Base-by-base conservation (phyloP, 1,284 basidiomycete genomes). In the Heterobasidion annosum region DNA sequence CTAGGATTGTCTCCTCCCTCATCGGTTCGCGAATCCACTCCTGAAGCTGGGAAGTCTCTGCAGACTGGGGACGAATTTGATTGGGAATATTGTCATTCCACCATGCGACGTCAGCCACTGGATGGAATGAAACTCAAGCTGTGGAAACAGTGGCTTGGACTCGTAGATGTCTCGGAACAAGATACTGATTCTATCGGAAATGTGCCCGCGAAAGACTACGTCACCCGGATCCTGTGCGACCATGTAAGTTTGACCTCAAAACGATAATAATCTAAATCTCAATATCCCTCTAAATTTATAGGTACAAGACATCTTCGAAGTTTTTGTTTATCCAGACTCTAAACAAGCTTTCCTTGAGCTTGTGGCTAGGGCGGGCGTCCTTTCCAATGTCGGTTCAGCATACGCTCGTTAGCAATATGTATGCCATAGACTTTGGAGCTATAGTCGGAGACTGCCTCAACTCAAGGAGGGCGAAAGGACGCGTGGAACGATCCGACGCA, bases 121-220 rank as follows among this genome's bases (percentile, higher is more conserved):
- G 88, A 91, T 60, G 86, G 88, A 2, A 75, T 76, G 54, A 84
- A 81, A 63, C 71, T 91, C 16, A 88, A 91, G 56, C 64, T 85
- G 10, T 91, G 88, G 88, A 73, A 71, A 56, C 63, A 69, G 32
- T 91, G 88, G 88, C 72, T 71, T 25, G 66, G 65, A 16, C 34
- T 15, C 44, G 15, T 49, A 34, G 19, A 13, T 34, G 45, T 25
- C 12, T 1, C 9, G 13, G 18, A 52, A 10, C 33, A 16, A 33
- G 55, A 45, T 54, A 57, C 12, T 37, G 44, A 16, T 51, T 45
- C 25, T 18, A 34, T 13, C 50, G 19, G 16, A 51, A 49, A 56
- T 48, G 50, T 45, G 34, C 72, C 75, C 45, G 69, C 74, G 2
- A 68, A 69, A 52, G 71, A 74, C 33, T 67, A 74, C 55, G 66